phyloP scores from a whole-genome alignment of 345 rosid species.

The Pistacia integerrima region DNA sequence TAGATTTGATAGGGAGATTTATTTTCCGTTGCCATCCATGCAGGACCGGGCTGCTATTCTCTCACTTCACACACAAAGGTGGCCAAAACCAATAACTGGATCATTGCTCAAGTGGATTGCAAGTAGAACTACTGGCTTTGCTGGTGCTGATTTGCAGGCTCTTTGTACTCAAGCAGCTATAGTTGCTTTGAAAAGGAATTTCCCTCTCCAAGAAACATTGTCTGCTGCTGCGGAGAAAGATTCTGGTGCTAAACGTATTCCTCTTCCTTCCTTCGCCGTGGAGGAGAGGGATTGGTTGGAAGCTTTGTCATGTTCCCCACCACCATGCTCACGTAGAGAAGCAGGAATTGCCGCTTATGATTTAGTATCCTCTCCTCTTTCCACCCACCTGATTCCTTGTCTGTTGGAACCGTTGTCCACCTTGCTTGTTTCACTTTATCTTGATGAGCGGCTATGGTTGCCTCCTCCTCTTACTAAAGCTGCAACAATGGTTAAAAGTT shows the following conservation, averaged over 20 bases:
- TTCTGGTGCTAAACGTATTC: constrained; percentile 54
- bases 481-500: constrained; percentile 51
- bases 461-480: constrained; percentile 78
- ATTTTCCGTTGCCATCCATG: constrained; percentile 88
- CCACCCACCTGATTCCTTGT: constrained; percentile 77
- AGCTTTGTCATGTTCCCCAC: constrained; percentile 86
- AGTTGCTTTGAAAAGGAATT: constrained; percentile 86
- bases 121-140: constrained; percentile 81
- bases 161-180: constrained; percentile 95
- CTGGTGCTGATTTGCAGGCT: constrained; percentile 98
- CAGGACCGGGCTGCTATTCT: constrained; percentile 90
- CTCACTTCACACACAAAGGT: constrained; percentile 80
- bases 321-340: constrained; percentile 95
- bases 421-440: constrained; percentile 75
- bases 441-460: constrained; percentile 76
- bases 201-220: constrained; percentile 82
- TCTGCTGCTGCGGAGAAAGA: constrained; percentile 68
- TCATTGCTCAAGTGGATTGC: constrained; percentile 86
- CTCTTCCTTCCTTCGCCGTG: constrained; percentile 79
- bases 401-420: constrained; percentile 64
- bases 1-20: constrained; percentile 93
- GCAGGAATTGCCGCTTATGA: constrained; percentile 90
- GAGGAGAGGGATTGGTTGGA: constrained; percentile 97
- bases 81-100: constrained; percentile 94
- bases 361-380: constrained; percentile 80